Conservation (phyloP, 257 asterid genomes). For the Haberlea rhodopensis region DNA sequence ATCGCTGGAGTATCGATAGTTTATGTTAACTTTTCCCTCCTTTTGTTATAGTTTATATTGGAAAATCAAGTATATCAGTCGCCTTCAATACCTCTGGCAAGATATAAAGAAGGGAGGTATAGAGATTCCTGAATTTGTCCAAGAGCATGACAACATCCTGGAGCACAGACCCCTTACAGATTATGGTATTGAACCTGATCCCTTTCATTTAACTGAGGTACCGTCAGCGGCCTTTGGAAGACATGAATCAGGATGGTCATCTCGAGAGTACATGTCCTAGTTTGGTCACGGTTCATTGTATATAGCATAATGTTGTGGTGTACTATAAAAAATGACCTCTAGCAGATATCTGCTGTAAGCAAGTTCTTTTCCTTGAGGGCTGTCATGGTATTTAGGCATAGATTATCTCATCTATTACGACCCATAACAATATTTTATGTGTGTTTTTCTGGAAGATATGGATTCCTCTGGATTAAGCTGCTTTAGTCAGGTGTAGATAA, state of each 20-base stretch:
- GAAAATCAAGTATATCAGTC: constrained; percentile 87
- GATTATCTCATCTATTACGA: background rate
- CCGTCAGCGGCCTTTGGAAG: constrained; percentile 62
- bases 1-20: background rate
- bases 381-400: background rate
- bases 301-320: background rate
- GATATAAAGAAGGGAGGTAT: constrained; percentile 75
- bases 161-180: constrained; percentile 91
- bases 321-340: background rate
- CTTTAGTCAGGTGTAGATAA: background rate
- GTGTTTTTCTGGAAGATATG: background rate
- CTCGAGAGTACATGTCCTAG: constrained; percentile 60
- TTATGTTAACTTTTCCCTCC: constrained; percentile 2
- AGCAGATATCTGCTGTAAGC: background rate
- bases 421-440: background rate
- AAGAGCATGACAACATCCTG: constrained; percentile 66
- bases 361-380: background rate
- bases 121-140: constrained; percentile 84
- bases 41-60: constrained; percentile 59
- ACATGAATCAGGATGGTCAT: constrained; percentile 57
- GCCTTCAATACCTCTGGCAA: constrained; percentile 92
- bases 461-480: background rate
- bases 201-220: constrained; percentile 56
- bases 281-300: constrained; percentile 13
- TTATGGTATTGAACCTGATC: constrained; percentile 93